These are phyloP conservation scores for Backusella morwellensis DNA, from an alignment of 192 early-diverging fungal species.

Conservation along the genomic window DNA sequence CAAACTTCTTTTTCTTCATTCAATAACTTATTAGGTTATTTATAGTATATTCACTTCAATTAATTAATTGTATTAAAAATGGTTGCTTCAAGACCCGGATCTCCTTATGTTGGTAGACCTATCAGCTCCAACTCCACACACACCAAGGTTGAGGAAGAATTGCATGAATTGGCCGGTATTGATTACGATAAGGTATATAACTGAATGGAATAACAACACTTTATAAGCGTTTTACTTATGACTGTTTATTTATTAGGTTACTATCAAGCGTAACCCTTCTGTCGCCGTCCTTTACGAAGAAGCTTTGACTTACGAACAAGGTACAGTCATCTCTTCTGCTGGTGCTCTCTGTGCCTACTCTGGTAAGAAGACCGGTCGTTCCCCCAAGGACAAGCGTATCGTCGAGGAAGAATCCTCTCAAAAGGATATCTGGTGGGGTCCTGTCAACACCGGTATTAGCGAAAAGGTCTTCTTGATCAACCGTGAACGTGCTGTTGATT, in stretches of 20 bases:
- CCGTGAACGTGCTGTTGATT: conserved; percentile 94
- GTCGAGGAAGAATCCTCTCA: conserved; percentile 86
- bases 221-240: too few species aligned
- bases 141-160: conserved; percentile 59
- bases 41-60: conserved; percentile 15
- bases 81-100: conserved; percentile 28
- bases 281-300: conserved; percentile 93
- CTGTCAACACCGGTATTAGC: conserved; percentile 92
- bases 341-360: conserved; percentile 92
- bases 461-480: conserved; percentile 86
- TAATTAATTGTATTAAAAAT: conserved; percentile 10
- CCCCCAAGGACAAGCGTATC: conserved; percentile 96
- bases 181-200: conserved; percentile 64
- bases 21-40: conserved; percentile 1
- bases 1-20: conserved; percentile 3
- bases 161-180: conserved; percentile 70
- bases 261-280: conserved; percentile 82
- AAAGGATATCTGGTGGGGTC: conserved; percentile 97
- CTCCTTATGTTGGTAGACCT: conserved; percentile 27
- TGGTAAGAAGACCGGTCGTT: conserved; percentile 91
- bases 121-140: conserved; percentile 29
- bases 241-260: conserved; percentile 32
- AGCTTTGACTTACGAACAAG: conserved; percentile 79
- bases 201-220: background rate
- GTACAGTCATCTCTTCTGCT: conserved; percentile 85